Conservation (phyloP, 2,329 filamentous ascomycete genomes). For the Chaetomium strumarium region DNA sequence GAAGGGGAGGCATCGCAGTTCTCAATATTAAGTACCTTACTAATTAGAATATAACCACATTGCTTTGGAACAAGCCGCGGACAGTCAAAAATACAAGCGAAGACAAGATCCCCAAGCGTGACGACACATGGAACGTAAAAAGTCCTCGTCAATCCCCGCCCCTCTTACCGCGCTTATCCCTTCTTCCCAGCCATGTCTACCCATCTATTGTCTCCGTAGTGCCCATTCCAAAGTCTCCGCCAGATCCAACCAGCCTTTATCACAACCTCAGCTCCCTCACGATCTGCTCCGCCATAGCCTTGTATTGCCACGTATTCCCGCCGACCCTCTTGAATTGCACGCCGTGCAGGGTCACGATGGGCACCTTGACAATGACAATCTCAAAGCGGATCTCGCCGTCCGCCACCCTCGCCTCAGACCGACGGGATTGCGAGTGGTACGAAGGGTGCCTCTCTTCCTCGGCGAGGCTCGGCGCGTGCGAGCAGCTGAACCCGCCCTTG, state of each 20-base stretch:
- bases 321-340: conserved; percentile 97
- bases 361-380: conserved; percentile 96
- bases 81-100: conserved; percentile 1
- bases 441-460: conserved; percentile 5
- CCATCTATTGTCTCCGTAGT: too few relatives aligned
- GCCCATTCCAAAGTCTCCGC: background rate
- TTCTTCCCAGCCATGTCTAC: too few relatives aligned
- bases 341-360: conserved; percentile 83
- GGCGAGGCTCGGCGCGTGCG: conserved; percentile 84
- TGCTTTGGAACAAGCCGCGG: conserved; percentile 1
- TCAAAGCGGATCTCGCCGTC: conserved; percentile 93
- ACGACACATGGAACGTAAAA: background rate
- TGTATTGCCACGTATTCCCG: conserved; percentile 97
- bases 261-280: conserved; percentile 77
- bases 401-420: conserved; percentile 27
- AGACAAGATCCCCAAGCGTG: background rate
- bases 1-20: background rate
- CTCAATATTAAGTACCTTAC: conserved; percentile 15
- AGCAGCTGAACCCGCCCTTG: conserved; percentile 86
- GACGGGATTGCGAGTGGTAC: background rate
- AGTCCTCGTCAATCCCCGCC: background rate
- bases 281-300: conserved; percentile 96
- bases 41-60: conserved; percentile 13
- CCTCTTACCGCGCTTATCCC: too few relatives aligned
- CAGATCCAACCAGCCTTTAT: conserved; percentile 16